Evolutionary conservation across 2,329 filamentous ascomycete species (phyloP).

Genomic region (Hirsutella rhossiliensis): DNA sequence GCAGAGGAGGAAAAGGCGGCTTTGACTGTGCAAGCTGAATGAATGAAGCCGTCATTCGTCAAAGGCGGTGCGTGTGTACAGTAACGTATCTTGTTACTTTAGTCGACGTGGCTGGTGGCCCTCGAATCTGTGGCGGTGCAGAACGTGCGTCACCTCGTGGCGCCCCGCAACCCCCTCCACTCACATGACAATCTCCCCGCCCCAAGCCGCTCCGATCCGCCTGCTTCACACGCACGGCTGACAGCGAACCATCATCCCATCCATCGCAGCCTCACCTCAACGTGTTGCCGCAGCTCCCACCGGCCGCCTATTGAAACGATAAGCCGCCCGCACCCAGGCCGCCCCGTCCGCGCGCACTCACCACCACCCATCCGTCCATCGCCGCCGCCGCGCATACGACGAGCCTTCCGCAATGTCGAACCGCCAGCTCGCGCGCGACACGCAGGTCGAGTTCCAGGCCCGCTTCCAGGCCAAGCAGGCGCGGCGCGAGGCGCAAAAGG

Average conservation of each 20-base stretch:
- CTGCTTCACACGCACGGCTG: no score
- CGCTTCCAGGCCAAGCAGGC: conserved; percentile 53
- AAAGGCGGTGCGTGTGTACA: no score
- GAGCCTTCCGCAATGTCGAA: conserved; percentile 48
- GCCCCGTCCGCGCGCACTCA: no score
- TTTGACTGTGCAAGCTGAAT: no score
- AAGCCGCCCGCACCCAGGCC: no score
- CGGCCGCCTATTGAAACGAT: no score
- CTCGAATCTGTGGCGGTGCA: conserved; percentile 1
- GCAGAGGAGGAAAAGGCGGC: no score
- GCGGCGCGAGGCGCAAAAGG: conserved; percentile 47
- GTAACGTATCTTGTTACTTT: no score
- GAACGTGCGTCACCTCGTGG: conserved; percentile 6
- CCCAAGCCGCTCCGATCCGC: background rate
- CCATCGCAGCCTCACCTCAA: background rate
- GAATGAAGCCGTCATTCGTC: no score
- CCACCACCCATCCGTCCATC: background rate
- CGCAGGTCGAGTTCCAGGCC: conserved; percentile 51
- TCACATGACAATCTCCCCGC: conserved; percentile 3
- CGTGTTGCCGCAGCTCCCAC: background rate
- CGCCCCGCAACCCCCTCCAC: conserved; percentile 6
- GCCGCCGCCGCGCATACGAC: no score
- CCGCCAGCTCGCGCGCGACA: conserved; percentile 46
- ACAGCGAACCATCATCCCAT: no score
- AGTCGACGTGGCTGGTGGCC: background rate